Percentiles rank a stretch among this genome's conserved stretches.
Evolutionary conservation across 2,329 filamentous ascomycete genomes (phyloP).

Genomic region (Lecanoromycetidae sp.): DNA sequence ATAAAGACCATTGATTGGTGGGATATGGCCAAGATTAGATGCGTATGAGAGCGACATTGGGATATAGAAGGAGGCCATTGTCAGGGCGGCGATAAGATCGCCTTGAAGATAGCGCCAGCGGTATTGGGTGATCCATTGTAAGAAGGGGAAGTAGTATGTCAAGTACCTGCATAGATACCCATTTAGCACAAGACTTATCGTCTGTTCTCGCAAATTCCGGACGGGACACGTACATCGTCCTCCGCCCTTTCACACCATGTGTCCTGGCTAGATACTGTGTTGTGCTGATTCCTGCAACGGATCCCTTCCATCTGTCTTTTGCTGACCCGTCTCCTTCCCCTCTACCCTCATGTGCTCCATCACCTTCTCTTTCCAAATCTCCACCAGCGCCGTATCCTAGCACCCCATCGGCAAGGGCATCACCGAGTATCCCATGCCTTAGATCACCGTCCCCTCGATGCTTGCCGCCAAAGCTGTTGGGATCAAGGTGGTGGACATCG

Average conservation of each 20-base stretch:
- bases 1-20: slow-evolving; percentile 88
- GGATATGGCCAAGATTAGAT: slow-evolving; percentile 81
- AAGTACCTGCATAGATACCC: slow-evolving; percentile 56
- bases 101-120: slow-evolving; percentile 68
- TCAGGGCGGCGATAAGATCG: slow-evolving; percentile 76
- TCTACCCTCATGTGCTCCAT: not conserved
- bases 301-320: slow-evolving; percentile 23
- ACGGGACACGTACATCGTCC: slow-evolving; percentile 52
- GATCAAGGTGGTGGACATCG: not conserved
- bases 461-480: not conserved
- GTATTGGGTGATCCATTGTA: slow-evolving; percentile 87
- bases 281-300: slow-evolving; percentile 43
- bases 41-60: slow-evolving; percentile 93
- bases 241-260: slow-evolving; percentile 61
- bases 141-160: slow-evolving; percentile 81
- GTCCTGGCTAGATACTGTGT: slow-evolving; percentile 59
- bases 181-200: too few species aligned
- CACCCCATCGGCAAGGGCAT: slow-evolving; percentile 14
- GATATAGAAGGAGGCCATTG: slow-evolving; percentile 97
- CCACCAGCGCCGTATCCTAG: slow-evolving; percentile 4
- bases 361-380: not conserved
- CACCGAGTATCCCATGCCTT: slow-evolving; percentile 9
- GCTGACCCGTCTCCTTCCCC: not conserved
- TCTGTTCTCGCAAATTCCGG: too few species aligned
- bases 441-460: slow-evolving; percentile 2